Percentiles rank a stretch among this genome's conserved stretches.
Conservation (phyloP, 345 rosid genomes). For the Arabis hirsuta region DNA sequence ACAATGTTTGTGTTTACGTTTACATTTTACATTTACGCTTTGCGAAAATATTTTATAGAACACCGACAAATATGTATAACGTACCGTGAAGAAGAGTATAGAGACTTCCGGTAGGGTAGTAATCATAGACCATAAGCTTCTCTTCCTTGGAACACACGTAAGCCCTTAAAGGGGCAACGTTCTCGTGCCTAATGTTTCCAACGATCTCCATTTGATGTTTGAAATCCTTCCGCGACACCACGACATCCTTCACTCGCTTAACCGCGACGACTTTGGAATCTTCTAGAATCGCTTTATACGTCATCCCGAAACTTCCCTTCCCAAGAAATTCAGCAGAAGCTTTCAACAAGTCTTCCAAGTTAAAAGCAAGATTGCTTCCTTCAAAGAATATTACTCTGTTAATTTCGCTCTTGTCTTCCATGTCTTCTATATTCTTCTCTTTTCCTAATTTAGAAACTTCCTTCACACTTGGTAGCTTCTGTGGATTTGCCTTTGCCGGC, state of each 20-base stretch:
- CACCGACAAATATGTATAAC: neutral
- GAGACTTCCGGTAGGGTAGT: conserved; percentile 63
- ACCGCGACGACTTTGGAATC: conserved; percentile 80
- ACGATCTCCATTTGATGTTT: conserved; percentile 89
- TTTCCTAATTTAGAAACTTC: conserved; percentile 45
- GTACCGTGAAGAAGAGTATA: conserved; percentile 76
- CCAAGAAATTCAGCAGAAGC: conserved; percentile 97
- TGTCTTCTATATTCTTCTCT: conserved; percentile 56
- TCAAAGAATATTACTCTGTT: conserved; percentile 79
- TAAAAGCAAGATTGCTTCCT: conserved; percentile 82
- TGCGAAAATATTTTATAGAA: neutral
- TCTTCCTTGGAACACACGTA: conserved; percentile 91
- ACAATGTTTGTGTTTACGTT: neutral
- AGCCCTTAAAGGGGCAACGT: conserved; percentile 79
- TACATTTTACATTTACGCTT: neutral
- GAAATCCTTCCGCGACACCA: conserved; percentile 66
- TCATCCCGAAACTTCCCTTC: conserved; percentile 86
- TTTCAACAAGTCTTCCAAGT: conserved; percentile 85
- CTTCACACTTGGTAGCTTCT: conserved; percentile 48
- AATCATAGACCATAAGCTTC: conserved; percentile 89
- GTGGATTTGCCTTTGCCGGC: conserved; percentile 36
- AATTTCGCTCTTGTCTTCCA: conserved; percentile 60
- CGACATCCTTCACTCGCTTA: conserved; percentile 84
- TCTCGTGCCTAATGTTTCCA: conserved; percentile 77
- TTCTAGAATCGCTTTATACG: conserved; percentile 80